Conservation (phyloP, 306 rosid species). For the Vachellia collinsii region DNA sequence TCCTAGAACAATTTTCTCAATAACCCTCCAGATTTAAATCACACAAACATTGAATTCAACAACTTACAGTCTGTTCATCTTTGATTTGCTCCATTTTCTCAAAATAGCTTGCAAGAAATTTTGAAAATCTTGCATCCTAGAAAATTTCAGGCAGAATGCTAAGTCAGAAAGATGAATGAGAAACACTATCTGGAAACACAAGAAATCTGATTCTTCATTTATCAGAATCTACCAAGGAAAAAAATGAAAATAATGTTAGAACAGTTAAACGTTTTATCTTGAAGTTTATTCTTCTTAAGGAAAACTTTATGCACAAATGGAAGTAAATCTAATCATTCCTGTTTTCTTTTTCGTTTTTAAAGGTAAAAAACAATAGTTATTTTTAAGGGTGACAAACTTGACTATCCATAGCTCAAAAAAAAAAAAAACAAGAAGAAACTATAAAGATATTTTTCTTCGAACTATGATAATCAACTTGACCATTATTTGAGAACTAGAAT, state of each 20-base stretch:
- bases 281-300: conserved; percentile 1
- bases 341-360: conserved; percentile 4
- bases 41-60: conserved; percentile 13
- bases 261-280: background rate
- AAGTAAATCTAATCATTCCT: background rate
- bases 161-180: conserved; percentile 31
- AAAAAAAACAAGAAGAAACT: background rate
- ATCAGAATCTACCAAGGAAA: conserved; percentile 3
- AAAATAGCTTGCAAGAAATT: conserved; percentile 57
- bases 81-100: conserved; percentile 36
- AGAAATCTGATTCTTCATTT: conserved; percentile 11
- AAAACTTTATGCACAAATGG: background rate
- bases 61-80: conserved; percentile 68
- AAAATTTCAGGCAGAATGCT: conserved; percentile 39
- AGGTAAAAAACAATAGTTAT: background rate
- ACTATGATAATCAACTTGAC: background rate
- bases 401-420: background rate
- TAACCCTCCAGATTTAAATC: conserved; percentile 20
- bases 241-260: conserved; percentile 2
- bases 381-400: background rate
- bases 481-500: background rate
- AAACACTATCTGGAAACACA: conserved; percentile 6
- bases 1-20: background rate
- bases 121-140: conserved; percentile 73
- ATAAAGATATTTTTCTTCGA: background rate